Base-by-base conservation (phyloP, 805 yeast species). In the Kuraishia capsulata region DNA sequence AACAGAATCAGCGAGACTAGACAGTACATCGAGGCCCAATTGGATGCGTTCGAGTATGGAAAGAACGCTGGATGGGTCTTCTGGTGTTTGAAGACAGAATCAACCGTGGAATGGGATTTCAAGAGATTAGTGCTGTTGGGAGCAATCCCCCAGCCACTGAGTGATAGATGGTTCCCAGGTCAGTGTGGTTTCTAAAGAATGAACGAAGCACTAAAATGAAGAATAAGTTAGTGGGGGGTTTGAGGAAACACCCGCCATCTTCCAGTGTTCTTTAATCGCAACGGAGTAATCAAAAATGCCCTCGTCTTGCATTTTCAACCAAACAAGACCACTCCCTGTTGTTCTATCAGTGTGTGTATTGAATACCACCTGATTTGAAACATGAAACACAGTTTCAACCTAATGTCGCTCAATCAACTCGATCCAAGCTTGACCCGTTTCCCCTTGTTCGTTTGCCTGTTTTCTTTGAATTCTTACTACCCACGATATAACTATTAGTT, bases 51-150 rank as follows among this genome's bases (percentile, higher is more conserved):
- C 51, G 61, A 60, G 17, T 44, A 49, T 37, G 49, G 53, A n/a
- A 46, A 61, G 38, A 62, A 67, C 26, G 59, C 61, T 9, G 87
- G 87, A 0, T 80, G 79, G 74, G 70, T 79, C 29, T 80, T 78
- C 49, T 81, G 87, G 88, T 75, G 76, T 47, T 79, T 69, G 61
- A 79, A 78, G 52, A 78, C 85, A 0, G 88, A 81, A 49, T 53
- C 59, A 39, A 73, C 83, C 1, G 60, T 73, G 17, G 86, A 78
- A 52, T 80, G 87, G 86, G 85, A 79, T 51, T 71, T 76, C 49
- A 51, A 61, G 39, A 59, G 67, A 38, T 62, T 81, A 47, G 67
- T 73, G 6, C 54, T 65, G 16, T 50, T 63, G 25, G 73, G 62
- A 3, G 52, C 81, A 35, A 73, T 81, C 57, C 89, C 89, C 2